Conservation (phyloP, 352 stramenopile species). For the Pythium volutum region DNA sequence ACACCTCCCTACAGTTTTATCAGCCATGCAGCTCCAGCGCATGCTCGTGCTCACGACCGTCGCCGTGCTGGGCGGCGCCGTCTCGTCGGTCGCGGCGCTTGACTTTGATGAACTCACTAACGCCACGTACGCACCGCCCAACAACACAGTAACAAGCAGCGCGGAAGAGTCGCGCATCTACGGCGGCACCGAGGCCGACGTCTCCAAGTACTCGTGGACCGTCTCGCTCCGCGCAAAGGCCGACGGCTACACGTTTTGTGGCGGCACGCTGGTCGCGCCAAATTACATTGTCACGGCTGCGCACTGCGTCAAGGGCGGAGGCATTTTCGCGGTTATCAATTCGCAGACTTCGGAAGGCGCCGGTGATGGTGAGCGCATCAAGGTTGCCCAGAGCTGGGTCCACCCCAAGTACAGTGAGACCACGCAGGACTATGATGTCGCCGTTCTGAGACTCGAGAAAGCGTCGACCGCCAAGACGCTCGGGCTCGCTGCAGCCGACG, state of each 20-base stretch:
- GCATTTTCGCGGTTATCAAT: constrained; percentile 52
- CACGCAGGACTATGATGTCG: constrained; percentile 51
- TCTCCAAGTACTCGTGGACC: constrained; percentile 49
- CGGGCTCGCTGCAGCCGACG: constrained; percentile 34
- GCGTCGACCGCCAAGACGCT: constrained; percentile 32
- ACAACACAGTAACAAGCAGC: neutral
- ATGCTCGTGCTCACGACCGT: constrained; percentile 16
- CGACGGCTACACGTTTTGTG: constrained; percentile 53
- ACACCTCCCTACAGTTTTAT: neutral
- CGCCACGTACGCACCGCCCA: neutral
- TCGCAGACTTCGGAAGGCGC: constrained; percentile 41
- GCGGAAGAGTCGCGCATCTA: constrained; percentile 48
- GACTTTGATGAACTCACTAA: constrained; percentile 9
- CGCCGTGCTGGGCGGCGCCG: constrained; percentile 11
- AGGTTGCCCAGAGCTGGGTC: constrained; percentile 37
- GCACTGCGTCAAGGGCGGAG: constrained; percentile 62
- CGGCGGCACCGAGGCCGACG: constrained; percentile 51
- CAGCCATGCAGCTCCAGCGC: constrained; percentile 17
- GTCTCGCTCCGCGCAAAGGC: constrained; percentile 48
- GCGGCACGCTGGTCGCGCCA: constrained; percentile 55
- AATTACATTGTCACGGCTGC: constrained; percentile 71
- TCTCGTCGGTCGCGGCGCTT: constrained; percentile 4
- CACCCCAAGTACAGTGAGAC: constrained; percentile 58
- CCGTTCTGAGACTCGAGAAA: constrained; percentile 56
- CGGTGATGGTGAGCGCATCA: constrained; percentile 44